Percentiles rank a stretch among this genome's conserved stretches.
Evolutionary conservation across 2,329 filamentous ascomycete species (phyloP).

Genomic region (Microdochium bolleyi): DNA sequence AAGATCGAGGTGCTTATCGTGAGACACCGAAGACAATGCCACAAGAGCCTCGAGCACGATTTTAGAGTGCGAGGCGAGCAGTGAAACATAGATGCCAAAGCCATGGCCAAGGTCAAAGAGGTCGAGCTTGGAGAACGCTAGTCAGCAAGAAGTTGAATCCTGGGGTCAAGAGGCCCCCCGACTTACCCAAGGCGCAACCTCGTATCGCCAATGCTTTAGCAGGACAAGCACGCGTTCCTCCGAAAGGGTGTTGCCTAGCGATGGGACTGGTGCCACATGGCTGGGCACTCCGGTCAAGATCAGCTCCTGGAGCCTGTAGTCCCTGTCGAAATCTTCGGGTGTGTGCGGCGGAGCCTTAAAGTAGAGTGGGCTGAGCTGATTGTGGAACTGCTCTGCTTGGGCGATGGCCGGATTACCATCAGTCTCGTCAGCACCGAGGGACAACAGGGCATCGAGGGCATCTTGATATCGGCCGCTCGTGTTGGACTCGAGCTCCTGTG

Average conservation of each 20-base stretch:
- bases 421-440: conserved; percentile 18
- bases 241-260: neutral
- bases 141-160: neutral
- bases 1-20: neutral
- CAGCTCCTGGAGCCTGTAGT: neutral
- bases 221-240: conserved; percentile 16
- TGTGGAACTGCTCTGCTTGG: neutral
- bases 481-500: neutral
- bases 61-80: conserved; percentile 16
- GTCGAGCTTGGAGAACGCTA: conserved; percentile 23
- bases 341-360: neutral
- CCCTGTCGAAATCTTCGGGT: neutral
- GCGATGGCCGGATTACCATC: neutral
- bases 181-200: conserved; percentile 35
- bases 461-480: conserved; percentile 17
- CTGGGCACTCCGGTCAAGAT: neutral
- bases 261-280: neutral
- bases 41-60: conserved; percentile 18
- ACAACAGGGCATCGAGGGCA: conserved; percentile 22
- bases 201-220: conserved; percentile 33
- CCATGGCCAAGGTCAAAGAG: conserved; percentile 30
- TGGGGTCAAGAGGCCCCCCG: neutral
- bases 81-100: conserved; percentile 28
- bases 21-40: conserved; percentile 3
- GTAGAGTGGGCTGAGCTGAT: neutral